Conservation (phyloP, 73 alveolate species). For the Diophrys sp. region DNA sequence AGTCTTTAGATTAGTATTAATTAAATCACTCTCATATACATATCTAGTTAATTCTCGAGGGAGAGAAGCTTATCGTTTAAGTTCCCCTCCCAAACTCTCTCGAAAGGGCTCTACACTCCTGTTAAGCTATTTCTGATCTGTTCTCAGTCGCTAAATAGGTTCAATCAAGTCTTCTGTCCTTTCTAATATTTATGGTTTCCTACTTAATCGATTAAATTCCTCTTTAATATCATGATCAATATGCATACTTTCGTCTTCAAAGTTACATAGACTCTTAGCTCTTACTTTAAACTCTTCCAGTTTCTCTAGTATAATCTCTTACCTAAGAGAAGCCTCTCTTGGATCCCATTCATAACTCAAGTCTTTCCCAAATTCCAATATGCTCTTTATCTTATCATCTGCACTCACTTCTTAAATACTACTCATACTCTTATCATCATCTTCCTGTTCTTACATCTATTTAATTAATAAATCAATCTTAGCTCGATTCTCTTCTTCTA, state of each 20-base stretch:
- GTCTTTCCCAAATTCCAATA: background rate
- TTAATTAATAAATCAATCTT: background rate
- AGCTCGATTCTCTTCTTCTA: background rate
- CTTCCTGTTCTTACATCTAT: background rate
- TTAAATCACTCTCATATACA: too few relatives aligned
- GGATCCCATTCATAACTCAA: background rate
- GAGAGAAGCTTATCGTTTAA: too few relatives aligned
- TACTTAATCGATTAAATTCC: background rate
- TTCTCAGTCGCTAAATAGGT: too few relatives aligned
- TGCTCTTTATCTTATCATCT: background rate
- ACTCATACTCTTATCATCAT: background rate
- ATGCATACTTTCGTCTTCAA: background rate
- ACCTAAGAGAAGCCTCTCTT: background rate
- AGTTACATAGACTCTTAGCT: background rate
- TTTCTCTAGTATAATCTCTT: background rate
- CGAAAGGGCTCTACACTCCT: too few relatives aligned
- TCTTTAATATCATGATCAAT: background rate
- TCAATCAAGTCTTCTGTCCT: background rate
- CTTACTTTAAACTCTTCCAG: background rate
- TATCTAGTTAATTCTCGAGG: too few relatives aligned
- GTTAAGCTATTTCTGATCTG: too few relatives aligned
- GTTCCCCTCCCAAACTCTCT: too few relatives aligned
- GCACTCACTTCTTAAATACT: background rate
- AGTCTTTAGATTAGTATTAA: too few relatives aligned
- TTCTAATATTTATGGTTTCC: background rate